Evolutionary conservation across 73 alveolate species (phyloP).

Genomic region (Urostyla sp.): DNA sequence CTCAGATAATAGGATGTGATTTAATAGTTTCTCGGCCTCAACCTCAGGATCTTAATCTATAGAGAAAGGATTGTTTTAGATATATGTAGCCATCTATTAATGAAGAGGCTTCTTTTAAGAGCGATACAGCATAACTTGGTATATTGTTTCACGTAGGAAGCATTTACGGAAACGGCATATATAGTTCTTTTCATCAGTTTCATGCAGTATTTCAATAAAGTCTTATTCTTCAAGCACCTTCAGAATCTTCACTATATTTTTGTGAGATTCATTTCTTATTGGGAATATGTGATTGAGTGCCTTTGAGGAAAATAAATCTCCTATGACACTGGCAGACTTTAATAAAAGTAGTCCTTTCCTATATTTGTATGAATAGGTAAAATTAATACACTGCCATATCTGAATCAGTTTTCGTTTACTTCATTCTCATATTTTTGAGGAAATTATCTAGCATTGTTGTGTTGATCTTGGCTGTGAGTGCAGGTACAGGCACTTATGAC

Average conservation of each 20-base stretch:
- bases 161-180: slow-evolving; percentile 60
- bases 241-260: slow-evolving; percentile 25
- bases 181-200: slow-evolving; percentile 53
- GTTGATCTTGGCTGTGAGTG: slow-evolving; percentile 18
- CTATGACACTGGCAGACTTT: slow-evolving; percentile 72
- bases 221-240: slow-evolving; percentile 57
- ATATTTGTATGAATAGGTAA: neutral
- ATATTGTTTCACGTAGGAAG: slow-evolving; percentile 68
- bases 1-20: slow-evolving; percentile 63
- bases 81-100: slow-evolving; percentile 45
- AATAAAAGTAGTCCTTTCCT: slow-evolving; percentile 56
- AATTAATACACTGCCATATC: slow-evolving; percentile 24
- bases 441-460: slow-evolving; percentile 53
- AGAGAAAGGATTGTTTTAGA: slow-evolving; percentile 63
- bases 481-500: slow-evolving; percentile 68
- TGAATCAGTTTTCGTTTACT: slow-evolving; percentile 34
- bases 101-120: slow-evolving; percentile 69
- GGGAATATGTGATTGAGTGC: slow-evolving; percentile 56
- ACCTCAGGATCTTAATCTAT: slow-evolving; percentile 56
- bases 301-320: slow-evolving; percentile 63
- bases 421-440: slow-evolving; percentile 42
- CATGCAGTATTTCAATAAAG: slow-evolving; percentile 70
- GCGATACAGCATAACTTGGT: slow-evolving; percentile 60
- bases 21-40: slow-evolving; percentile 56
- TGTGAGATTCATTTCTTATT: slow-evolving; percentile 44